Conservation (phyloP, 148 eudicot species). For the Camellia japonica region DNA sequence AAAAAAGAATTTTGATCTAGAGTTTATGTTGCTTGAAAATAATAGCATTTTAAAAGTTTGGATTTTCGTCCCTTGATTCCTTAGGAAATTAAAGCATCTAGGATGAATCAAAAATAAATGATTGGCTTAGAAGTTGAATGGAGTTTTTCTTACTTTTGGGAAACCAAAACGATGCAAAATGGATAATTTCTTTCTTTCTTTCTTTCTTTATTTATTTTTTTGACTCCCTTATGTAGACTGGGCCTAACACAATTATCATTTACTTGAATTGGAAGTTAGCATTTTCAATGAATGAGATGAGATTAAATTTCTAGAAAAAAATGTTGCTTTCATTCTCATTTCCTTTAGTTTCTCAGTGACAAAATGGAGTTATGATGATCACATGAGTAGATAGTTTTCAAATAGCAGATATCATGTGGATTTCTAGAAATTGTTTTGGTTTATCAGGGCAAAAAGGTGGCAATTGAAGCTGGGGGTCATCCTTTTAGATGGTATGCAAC, state of each 20-base stretch:
- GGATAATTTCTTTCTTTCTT: not conserved
- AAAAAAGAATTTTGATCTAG: not conserved
- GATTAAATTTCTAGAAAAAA: not conserved
- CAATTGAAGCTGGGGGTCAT: conserved; percentile 21
- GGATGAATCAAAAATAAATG: not conserved
- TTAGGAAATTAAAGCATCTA: not conserved
- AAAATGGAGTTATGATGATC: not conserved
- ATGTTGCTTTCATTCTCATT: not conserved
- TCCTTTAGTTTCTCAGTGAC: not conserved
- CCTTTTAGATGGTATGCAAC: conserved; percentile 66
- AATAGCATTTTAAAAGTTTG: not conserved
- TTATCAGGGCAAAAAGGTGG: conserved; percentile 9
- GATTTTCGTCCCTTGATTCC: not conserved
- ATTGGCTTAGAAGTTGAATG: not conserved
- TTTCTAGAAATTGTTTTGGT: conserved; percentile 18
- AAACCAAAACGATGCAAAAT: not conserved
- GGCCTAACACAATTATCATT: not conserved
- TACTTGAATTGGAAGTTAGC: conserved; percentile 5
- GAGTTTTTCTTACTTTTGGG: not conserved
- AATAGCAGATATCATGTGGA: not conserved
- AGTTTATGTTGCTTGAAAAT: not conserved
- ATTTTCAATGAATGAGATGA: not conserved
- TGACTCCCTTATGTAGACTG: not conserved
- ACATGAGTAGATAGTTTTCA: not conserved
- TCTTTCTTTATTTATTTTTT: not conserved